A percentile compares a stretch with the other conserved stretches of the same genome.
phyloP scores from a whole-genome alignment of 2,329 filamentous ascomycete species.

The Neofusicoccum laricinum region DNA sequence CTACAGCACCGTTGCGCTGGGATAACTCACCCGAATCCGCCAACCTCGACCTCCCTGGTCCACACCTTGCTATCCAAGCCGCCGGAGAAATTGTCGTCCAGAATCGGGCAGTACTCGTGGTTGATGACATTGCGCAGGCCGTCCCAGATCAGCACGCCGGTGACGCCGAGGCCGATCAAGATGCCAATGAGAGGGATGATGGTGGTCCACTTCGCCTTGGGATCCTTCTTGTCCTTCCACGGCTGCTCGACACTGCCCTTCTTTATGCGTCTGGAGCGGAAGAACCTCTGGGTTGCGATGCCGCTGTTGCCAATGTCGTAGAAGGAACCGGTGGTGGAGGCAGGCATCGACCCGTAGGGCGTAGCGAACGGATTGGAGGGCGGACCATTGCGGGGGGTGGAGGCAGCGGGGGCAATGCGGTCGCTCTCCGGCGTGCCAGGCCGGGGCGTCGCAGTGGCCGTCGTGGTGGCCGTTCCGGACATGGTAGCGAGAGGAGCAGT shows the following conservation, averaged over 20 bases:
- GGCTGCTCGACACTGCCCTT: conserved; percentile 74
- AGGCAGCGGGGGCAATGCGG: conserved; percentile 26
- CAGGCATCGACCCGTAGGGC: conserved; percentile 44
- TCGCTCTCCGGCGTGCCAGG: conserved; percentile 40
- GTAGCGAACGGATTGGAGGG: conserved; percentile 32
- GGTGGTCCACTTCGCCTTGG: conserved; percentile 82
- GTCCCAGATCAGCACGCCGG: conserved; percentile 72
- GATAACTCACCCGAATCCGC: conserved; percentile 67
- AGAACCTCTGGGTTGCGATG: conserved; percentile 49
- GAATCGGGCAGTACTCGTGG: conserved; percentile 68
- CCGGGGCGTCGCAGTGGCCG: conserved; percentile 34
- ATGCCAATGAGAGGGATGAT: conserved; percentile 75
- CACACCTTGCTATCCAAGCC: conserved; percentile 62
- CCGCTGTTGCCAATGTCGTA: conserved; percentile 32
- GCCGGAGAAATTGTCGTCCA: conserved; percentile 63
- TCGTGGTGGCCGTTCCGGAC: conserved; percentile 19
- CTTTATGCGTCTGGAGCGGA: conserved; percentile 69
- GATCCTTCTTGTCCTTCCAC: conserved; percentile 70
- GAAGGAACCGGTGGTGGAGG: conserved; percentile 39
- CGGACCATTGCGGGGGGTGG: conserved; percentile 9
- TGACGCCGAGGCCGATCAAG: conserved; percentile 63
- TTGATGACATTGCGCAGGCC: conserved; percentile 69
- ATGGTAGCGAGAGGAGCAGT: conserved; percentile 1
- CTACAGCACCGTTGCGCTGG: too few species aligned
- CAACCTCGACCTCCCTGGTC: conserved; percentile 72